These are phyloP conservation scores for Catenaria anguillulae DNA, from an alignment of 371 early-diverging fungal species.

Conservation along the genomic window DNA sequence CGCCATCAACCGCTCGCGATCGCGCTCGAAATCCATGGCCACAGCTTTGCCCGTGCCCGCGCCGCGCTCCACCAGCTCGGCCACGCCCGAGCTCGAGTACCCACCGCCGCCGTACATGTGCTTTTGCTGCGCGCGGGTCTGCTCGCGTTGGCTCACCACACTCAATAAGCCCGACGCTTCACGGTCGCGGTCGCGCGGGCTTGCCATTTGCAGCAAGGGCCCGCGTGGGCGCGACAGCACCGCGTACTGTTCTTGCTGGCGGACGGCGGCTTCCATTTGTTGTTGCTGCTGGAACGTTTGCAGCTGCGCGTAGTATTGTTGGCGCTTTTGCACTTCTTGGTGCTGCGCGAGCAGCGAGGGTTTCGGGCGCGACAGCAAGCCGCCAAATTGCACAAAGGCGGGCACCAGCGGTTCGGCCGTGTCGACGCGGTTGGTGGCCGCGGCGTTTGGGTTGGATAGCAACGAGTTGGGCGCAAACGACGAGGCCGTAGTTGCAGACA, in stretches of 20 bases:
- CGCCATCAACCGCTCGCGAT: constrained; percentile 1
- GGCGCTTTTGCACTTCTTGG: constrained; percentile 10
- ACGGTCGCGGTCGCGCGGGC: neutral
- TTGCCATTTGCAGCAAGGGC: neutral
- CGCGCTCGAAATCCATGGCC: constrained; percentile 5
- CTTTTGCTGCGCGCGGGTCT: neutral
- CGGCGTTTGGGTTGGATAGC: neutral
- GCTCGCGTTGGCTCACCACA: neutral
- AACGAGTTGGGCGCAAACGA: neutral
- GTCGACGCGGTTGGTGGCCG: neutral
- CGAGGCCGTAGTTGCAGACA: neutral
- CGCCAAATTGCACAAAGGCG: constrained; percentile 8
- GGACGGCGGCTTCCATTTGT: constrained; percentile 6
- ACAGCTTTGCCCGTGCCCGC: constrained; percentile 1
- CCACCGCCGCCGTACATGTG: neutral
- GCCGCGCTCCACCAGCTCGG: constrained; percentile 6
- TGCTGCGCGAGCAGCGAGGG: constrained; percentile 17
- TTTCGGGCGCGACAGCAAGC: constrained; percentile 4
- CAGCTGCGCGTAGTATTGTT: constrained; percentile 9
- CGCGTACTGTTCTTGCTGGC: neutral
- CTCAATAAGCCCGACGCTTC: neutral
- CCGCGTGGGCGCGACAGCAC: constrained; percentile 4
- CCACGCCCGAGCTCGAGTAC: constrained; percentile 1
- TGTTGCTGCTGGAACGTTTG: constrained; percentile 16
- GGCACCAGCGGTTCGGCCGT: constrained; percentile 6